phyloP scores from a whole-genome alignment of 1,139 yeast genomes.

The Nakaseomyces bracarensis region DNA sequence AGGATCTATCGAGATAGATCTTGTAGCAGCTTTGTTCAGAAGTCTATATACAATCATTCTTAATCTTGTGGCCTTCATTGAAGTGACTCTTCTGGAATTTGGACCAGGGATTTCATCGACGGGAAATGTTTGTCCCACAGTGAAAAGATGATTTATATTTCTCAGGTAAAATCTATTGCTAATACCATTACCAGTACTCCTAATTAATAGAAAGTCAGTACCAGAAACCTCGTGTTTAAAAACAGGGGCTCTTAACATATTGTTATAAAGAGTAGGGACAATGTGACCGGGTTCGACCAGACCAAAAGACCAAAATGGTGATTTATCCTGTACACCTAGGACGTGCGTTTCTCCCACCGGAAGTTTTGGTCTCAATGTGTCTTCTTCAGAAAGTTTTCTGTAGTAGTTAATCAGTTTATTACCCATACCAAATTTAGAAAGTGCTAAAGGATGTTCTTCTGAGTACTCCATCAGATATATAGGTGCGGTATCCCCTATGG shows the following conservation, averaged over 20 bases:
- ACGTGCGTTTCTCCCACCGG: constrained; percentile 94
- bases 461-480: constrained; percentile 79
- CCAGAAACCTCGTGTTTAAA: constrained; percentile 71
- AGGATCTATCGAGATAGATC: constrained; percentile 77
- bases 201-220: constrained; percentile 75
- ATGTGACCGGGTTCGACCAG: constrained; percentile 90
- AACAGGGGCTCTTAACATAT: constrained; percentile 87
- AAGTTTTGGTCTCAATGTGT: constrained; percentile 77
- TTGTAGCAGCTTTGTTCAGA: constrained; percentile 64
- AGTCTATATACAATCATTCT: constrained; percentile 92
- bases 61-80: constrained; percentile 81
- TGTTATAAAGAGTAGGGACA: constrained; percentile 88
- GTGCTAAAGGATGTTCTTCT: constrained; percentile 77
- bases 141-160: constrained; percentile 61
- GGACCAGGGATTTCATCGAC: constrained; percentile 97
- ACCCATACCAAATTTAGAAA: constrained; percentile 94
- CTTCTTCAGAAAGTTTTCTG: constrained; percentile 75
- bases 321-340: constrained; percentile 85
- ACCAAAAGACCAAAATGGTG: constrained; percentile 98
- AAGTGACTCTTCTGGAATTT: constrained; percentile 90
- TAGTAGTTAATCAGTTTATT: constrained; percentile 88
- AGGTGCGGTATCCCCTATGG: constrained; percentile 75
- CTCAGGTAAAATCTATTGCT: constrained; percentile 53
- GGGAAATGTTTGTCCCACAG: constrained; percentile 90
- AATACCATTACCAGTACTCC: constrained; percentile 72